Evolutionary conservation across 345 rosid genomes (phyloP), one percentile per base, ranked within the genome.

Genomic region (Hypericum androsaemum): DNA sequence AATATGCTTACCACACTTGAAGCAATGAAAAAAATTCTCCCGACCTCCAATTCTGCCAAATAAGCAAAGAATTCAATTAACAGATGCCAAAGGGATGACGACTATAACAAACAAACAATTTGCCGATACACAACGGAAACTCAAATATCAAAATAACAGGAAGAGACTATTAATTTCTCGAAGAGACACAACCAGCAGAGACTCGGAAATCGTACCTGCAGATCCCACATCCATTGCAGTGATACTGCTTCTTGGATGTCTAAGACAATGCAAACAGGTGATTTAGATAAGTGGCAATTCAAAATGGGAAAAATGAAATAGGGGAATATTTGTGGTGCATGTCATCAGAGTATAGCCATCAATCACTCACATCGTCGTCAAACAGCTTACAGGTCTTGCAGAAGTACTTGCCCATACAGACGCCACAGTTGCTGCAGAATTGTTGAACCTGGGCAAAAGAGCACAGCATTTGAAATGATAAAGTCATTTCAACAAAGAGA

Each of bases 11-110:
- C 97, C 89, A 64, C 97, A 89, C 74, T 86, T 89, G 64, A 62
- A 44, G 53, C 97, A 89, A 64, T 89, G 97, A 58, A 86, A 89
- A 76, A 83, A 86, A 71, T 89, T 86, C 56, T 81, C 90, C 38
- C 65, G 64, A 32, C 95, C 94, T 9, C 97, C 97, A 9, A 81
- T 78, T 67, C 97, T 89, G 71, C 37, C 14, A 38, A 54, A 50
- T 38, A 50, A 37, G 53, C 47, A 14, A 2, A 43, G 38, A 28
- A 38, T 7, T 63, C 16, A 37, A 49, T 50, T 59, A 42, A 60
- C 46, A 37, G 10, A 11, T 12, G 32, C 32, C 5, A 49, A n/a
- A 7, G 0, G 5, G 4, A 43, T 0, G 6, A 32, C 8, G 12
- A 7, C 8, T 14, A 41, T 8, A n/a, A 22, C 43, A 5, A 5